Conservation (phyloP, 768 basidiomycete species). For the Sarcodon aspratus region DNA sequence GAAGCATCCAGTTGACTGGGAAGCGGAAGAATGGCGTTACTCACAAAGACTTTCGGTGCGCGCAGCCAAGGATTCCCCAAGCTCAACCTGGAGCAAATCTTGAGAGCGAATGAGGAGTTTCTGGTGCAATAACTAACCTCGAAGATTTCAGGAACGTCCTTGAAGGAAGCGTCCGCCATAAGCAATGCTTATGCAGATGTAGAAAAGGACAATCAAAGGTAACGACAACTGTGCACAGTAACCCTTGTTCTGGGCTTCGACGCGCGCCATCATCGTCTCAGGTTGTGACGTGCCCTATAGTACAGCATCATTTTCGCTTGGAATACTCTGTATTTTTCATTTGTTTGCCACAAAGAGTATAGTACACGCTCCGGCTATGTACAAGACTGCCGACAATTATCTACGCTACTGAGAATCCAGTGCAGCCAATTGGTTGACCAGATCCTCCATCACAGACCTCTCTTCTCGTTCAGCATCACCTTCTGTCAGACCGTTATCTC, state of each 20-base stretch:
- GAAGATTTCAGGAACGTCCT: slow-evolving; percentile 93
- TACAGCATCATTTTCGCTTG: too few species aligned
- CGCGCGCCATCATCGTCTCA: too few species aligned
- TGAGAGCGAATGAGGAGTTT: slow-evolving; percentile 2
- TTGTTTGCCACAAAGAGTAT: not conserved
- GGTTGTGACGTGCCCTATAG: too few species aligned
- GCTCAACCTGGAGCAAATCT: slow-evolving; percentile 48
- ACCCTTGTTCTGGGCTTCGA: too few species aligned
- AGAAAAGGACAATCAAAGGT: too few species aligned
- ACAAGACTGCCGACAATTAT: not conserved
- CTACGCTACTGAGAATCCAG: slow-evolving; percentile 29
- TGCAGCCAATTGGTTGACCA: slow-evolving; percentile 72
- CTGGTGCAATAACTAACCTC: slow-evolving; percentile 46
- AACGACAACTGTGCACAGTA: too few species aligned
- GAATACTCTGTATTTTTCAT: too few species aligned
- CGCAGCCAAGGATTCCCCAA: slow-evolving; percentile 82
- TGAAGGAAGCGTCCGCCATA: slow-evolving; percentile 62
- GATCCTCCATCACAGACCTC: slow-evolving; percentile 65
- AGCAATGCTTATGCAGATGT: too few species aligned
- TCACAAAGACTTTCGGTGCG: slow-evolving; percentile 86
- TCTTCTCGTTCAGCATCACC: slow-evolving; percentile 6
- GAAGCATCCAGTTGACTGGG: slow-evolving; percentile 7
- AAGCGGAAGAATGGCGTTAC: slow-evolving; percentile 17
- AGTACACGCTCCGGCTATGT: not conserved
- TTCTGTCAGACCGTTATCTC: slow-evolving; percentile 8